These are phyloP conservation scores for Pseudonitzschia delicatissima DNA, from an alignment of 108 stramenopile species.

Conservation along the genomic window DNA sequence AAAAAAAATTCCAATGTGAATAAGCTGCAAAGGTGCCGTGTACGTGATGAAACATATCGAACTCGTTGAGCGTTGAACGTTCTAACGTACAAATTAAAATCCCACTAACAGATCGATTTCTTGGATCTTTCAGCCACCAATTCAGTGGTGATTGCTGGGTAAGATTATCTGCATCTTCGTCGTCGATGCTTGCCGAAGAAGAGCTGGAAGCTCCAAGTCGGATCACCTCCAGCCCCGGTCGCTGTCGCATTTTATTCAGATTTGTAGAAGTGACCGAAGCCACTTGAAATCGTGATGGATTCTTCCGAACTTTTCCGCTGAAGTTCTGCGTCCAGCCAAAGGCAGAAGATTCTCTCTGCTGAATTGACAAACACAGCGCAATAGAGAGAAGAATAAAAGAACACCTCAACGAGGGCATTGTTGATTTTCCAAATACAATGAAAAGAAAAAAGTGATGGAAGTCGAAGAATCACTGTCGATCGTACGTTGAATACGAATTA, in stretches of 20 bases:
- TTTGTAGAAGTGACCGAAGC: background rate
- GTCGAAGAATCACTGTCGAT: no score
- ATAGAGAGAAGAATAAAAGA: background rate
- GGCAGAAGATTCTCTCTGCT: conserved; percentile 6
- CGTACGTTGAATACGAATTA: no score
- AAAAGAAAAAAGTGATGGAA: no score
- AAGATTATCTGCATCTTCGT: background rate
- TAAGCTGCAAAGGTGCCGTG: no score
- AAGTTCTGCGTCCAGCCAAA: background rate
- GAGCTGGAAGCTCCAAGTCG: background rate
- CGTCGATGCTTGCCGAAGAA: background rate
- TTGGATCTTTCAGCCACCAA: conserved; percentile 5
- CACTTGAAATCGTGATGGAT: background rate
- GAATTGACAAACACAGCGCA: background rate
- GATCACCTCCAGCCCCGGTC: background rate
- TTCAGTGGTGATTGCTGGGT: background rate
- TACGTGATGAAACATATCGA: background rate
- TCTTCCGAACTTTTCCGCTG: background rate
- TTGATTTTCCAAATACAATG: background rate
- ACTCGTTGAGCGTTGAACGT: background rate
- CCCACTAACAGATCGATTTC: conserved; percentile 11
- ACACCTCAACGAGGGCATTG: background rate
- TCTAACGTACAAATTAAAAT: conserved; percentile 7
- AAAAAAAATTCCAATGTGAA: conserved; percentile 24
- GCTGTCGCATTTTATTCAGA: background rate